Evolutionary conservation across 306 rosid genomes (phyloP), one percentile per base, ranked within the genome.

Genomic region (Comarum palustre): DNA sequence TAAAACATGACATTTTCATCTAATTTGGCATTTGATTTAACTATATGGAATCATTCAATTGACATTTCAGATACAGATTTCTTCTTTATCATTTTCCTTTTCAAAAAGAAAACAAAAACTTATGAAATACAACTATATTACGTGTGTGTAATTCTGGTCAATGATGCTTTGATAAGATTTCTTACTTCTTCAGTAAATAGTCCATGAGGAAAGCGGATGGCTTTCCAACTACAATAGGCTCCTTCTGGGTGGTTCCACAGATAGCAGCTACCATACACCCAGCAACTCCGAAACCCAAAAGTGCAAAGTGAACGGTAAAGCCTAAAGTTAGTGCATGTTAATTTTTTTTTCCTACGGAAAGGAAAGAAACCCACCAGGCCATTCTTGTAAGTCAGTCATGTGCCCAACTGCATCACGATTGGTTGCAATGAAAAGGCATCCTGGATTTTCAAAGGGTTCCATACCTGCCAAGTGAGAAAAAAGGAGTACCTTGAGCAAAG

Each of bases 401-500:
- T 91, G 90, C 54, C 97, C 98, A 43, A 79, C 84, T 59, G 98
- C 88, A 47, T 94, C 97, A 22, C 96, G 92, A 77, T 94, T 91
- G 63, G 97, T 94, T 50, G 98, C 98, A 70, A 94, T 86, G 79
- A 94, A 94, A 58, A 94, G 91, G 87, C 98, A 94, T 80, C 97
- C 98, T 6, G 96, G 97, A 78, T 91, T 94, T 87, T 91, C 96
- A 94, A 52, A 91, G 97, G 71, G 98, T 94, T 68, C 86, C 98
- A 66, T 94, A 93, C 84, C 97, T 91, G 82, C 74, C 66, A 73
- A 69, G 77, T 52, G 66, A 58, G 76, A 77, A 6, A 71, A 38
- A 24, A 61, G 25, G 1, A 38, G 36, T 72, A 69, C 69, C 39
- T 51, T 27, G 65, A 48, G 42, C 39, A 52, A 60, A 64, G 32